A percentile compares a stretch with the other conserved stretches of the same genome.
Evolutionary conservation across 2,329 filamentous ascomycete species (phyloP).

Genomic region (Byssothecium circinans): DNA sequence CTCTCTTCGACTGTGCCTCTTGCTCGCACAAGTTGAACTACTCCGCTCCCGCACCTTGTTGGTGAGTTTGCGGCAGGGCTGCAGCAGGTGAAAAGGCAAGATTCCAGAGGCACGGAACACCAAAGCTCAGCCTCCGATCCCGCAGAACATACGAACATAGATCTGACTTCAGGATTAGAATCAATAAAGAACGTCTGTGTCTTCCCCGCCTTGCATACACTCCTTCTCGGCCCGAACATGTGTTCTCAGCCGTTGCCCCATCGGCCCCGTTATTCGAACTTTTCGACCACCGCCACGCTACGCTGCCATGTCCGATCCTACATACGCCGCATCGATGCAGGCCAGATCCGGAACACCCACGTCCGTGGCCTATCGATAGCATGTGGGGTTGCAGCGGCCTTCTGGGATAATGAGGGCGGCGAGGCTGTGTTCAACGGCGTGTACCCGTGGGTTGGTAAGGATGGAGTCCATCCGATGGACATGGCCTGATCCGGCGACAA

Average conservation of each 20-base stretch:
- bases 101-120: conserved; percentile 3
- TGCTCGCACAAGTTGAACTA: conserved; percentile 4
- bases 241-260: not conserved
- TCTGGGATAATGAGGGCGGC: not conserved
- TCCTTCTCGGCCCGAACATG: not conserved
- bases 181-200: conserved; percentile 5
- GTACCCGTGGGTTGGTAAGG: not conserved
- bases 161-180: conserved; percentile 6
- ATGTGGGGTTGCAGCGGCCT: not conserved
- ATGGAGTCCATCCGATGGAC: no score
- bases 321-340: not conserved
- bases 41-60: conserved; percentile 7
- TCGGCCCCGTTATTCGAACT: not conserved
- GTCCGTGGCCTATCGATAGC: not conserved
- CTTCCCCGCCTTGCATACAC: not conserved
- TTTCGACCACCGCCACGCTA: no score
- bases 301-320: not conserved
- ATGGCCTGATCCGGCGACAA: no score
- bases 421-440: not conserved
- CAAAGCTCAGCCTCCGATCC: conserved; percentile 10
- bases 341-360: no score
- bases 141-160: not conserved
- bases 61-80: conserved; percentile 1
- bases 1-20: conserved; percentile 7
- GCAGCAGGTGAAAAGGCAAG: not conserved